phyloP scores from a whole-genome alignment of 805 yeast genomes.

The Metschnikowia corniflorae region DNA sequence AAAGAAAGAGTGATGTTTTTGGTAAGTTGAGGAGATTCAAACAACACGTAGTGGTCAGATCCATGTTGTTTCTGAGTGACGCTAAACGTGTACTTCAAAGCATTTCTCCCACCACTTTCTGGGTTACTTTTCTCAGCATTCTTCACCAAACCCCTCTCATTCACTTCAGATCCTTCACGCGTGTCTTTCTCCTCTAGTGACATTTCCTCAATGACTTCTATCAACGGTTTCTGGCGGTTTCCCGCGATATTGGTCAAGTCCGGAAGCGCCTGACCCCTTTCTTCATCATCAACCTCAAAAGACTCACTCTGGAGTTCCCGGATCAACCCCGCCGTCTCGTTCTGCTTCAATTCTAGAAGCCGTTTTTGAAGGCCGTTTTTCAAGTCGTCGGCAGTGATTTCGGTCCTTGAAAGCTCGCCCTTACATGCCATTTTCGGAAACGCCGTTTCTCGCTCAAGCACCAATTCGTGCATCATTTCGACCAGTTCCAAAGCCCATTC shows the following conservation, averaged over 20 bases:
- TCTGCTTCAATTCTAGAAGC: conserved; percentile 32
- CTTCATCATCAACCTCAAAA: not conserved
- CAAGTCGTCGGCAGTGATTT: conserved; percentile 43
- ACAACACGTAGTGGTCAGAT: conserved; percentile 7
- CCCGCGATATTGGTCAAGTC: conserved; percentile 27
- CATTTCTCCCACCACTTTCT: not conserved
- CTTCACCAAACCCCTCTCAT: not conserved
- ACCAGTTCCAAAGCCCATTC: conserved; percentile 86
- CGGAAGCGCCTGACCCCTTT: conserved; percentile 24
- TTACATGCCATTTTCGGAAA: conserved; percentile 72
- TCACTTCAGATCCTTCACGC: not conserved
- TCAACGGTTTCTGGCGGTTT: conserved; percentile 39
- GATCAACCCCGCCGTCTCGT: conserved; percentile 42
- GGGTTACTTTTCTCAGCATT: not conserved
- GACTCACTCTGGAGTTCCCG: conserved; percentile 29
- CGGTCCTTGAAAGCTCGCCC: conserved; percentile 53
- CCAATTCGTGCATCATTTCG: conserved; percentile 48
- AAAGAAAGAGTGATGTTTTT: conserved; percentile 10
- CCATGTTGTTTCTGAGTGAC: conserved; percentile 5
- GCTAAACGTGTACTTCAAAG: conserved; percentile 8
- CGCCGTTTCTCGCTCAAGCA: conserved; percentile 59
- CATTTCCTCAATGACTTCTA: conserved; percentile 50
- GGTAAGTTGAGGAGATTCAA: conserved; percentile 19
- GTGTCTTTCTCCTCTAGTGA: conserved; percentile 5
- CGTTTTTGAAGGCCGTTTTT: conserved; percentile 35